Conservation (phyloP, 1,139 yeast species). For the Taphrina betulina region DNA sequence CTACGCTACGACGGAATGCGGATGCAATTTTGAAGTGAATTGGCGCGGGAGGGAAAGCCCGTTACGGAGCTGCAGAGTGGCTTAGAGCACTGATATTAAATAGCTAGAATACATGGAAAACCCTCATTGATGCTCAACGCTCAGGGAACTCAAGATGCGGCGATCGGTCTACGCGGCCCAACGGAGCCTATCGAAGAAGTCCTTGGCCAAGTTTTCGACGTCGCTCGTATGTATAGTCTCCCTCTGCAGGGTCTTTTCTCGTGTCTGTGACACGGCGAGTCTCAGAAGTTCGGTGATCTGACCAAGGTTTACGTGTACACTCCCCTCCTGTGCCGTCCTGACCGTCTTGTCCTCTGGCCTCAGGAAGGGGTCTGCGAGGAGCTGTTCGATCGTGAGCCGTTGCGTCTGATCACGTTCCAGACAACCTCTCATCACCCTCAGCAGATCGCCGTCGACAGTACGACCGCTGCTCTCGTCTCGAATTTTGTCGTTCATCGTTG, state of each 20-base stretch:
- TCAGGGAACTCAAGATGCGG: too few species aligned
- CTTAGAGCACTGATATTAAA: too few species aligned
- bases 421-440: slow-evolving; percentile 72
- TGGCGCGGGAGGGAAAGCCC: too few species aligned
- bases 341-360: slow-evolving; percentile 29
- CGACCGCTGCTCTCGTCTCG: slow-evolving; percentile 5
- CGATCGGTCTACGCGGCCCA: too few species aligned
- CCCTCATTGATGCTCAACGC: not conserved
- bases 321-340: slow-evolving; percentile 2
- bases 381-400: slow-evolving; percentile 64
- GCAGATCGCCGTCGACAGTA: slow-evolving; percentile 66
- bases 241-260: slow-evolving; percentile 25
- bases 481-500: slow-evolving; percentile 5
- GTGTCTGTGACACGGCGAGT: slow-evolving; percentile 18
- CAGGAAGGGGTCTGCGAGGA: slow-evolving; percentile 62
- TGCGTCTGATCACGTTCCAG: slow-evolving; percentile 68
- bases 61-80: too few species aligned
- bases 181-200: slow-evolving; percentile 25
- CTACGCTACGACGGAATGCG: too few species aligned
- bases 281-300: slow-evolving; percentile 25
- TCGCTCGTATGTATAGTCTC: slow-evolving; percentile 7
- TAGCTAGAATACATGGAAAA: too few species aligned
- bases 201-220: slow-evolving; percentile 15
- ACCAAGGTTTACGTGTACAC: slow-evolving; percentile 3
- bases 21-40: too few species aligned